Conservation (phyloP, 1,284 basidiomycete genomes). For the Pseudozyma sp. region DNA sequence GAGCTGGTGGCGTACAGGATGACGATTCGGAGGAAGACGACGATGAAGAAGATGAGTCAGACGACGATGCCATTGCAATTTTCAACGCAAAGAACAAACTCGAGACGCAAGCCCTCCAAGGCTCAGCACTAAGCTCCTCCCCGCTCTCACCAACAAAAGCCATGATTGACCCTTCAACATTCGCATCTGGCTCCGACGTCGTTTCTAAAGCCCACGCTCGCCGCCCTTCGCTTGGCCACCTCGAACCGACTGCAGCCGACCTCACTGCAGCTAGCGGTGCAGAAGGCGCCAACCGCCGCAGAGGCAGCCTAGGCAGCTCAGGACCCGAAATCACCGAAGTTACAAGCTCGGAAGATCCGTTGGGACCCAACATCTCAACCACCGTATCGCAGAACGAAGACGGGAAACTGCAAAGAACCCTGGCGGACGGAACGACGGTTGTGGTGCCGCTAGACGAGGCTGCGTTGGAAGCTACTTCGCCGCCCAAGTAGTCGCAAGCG, state of each 20-base stretch:
- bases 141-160: constrained; percentile 16
- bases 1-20: constrained; percentile 30
- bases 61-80: constrained; percentile 26
- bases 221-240: constrained; percentile 46
- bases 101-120: background rate
- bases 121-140: constrained; percentile 41
- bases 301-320: constrained; percentile 32
- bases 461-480: constrained; percentile 34
- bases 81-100: constrained; percentile 21
- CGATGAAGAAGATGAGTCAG: constrained; percentile 26
- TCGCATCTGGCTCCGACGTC: constrained; percentile 20
- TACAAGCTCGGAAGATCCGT: constrained; percentile 40
- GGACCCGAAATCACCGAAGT: constrained; percentile 43
- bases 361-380: constrained; percentile 54
- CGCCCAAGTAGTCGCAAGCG: no score
- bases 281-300: constrained; percentile 4
- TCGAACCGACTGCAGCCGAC: constrained; percentile 23
- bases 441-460: constrained; percentile 66
- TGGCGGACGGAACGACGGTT: constrained; percentile 61
- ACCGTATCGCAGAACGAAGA: constrained; percentile 40
- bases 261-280: background rate
- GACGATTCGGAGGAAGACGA: constrained; percentile 58
- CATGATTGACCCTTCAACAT: constrained; percentile 7
- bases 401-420: constrained; percentile 58
- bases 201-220: constrained; percentile 47